Evolutionary conservation across 2,329 filamentous ascomycete species (phyloP), one percentile per base, ranked within the genome.

Genomic region (Phoma herbarum): DNA sequence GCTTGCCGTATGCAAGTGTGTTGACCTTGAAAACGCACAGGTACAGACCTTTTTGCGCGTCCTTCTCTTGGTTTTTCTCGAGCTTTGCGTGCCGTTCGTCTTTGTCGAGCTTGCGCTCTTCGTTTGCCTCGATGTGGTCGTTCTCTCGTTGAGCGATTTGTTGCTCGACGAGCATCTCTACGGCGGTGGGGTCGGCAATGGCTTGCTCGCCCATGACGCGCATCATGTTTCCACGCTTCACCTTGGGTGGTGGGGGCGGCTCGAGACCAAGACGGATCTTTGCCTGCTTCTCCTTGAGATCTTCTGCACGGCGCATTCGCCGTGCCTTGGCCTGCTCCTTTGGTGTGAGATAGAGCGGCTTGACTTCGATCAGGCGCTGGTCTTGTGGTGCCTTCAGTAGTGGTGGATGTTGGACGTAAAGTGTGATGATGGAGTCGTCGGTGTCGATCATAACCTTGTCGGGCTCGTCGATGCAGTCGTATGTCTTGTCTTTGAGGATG

Each of bases 211-310:
- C 95, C 55, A 97, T 84, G 28, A 99, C 95, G 57, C 93, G 90
- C 95, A 99, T 99, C 74, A 99, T 86, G 77, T 99, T 99, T 57
- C 90, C 91, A 78, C 96, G 96, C 80, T 97, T 98, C 67, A 99
- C 92, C 79, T 98, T 99, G 11, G 95, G 94, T 25, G 93, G 90
- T 26, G 93, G 93, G 20, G 94, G 92, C 3, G 93, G 92, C 60
- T 94, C 90, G 14, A 99, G 84, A 20, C 95, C 95, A 11, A 99
- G 83, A 58, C 94, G 86, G 62, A 98, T 95, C 81, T 99, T 98
- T 35, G 94, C 93, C 78, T 99, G 95, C 73, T 93, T 89, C 78
- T 99, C 96, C 77, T 98, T 98, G 63, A 96, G 83, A 63, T 97
- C 92, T 39, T 91, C 93, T 86, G 94, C 94, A 64, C 96, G 88